Conservation (phyloP, 805 yeast species). For the Danielia reshetovae region DNA sequence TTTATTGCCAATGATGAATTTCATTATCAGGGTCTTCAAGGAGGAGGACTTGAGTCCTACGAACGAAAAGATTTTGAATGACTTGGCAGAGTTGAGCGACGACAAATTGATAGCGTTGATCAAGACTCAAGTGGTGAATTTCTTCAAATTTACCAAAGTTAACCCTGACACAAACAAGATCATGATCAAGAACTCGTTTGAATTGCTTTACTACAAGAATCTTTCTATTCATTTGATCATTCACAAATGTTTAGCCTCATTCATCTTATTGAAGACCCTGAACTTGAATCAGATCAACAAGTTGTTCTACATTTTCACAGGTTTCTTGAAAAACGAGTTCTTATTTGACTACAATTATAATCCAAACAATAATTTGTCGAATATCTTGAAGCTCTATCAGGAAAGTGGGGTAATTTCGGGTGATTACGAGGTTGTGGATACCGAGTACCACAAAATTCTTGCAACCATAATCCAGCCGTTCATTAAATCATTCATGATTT, state of each 20-base stretch:
- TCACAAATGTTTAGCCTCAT: conserved; percentile 45
- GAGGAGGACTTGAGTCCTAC: conserved; percentile 21
- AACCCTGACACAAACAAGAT: conserved; percentile 10
- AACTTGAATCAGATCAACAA: conserved; percentile 19
- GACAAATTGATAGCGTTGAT: conserved; percentile 23
- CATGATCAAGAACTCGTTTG: conserved; percentile 46
- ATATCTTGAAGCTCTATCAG: conserved; percentile 20
- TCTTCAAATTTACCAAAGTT: conserved; percentile 14
- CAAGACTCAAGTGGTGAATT: conserved; percentile 23
- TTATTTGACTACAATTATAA: conserved; percentile 39
- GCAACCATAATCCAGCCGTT: conserved; percentile 32
- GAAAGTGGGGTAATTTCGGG: conserved; percentile 15
- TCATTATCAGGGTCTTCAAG: conserved; percentile 19
- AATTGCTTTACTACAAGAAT: conserved; percentile 55
- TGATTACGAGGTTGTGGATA: conserved; percentile 20
- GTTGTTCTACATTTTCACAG: conserved; percentile 32
- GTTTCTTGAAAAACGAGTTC: conserved; percentile 39
- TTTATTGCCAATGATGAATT: conserved; percentile 28
- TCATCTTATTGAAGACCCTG: conserved; percentile 36
- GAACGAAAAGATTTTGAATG: conserved; percentile 20
- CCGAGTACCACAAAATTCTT: conserved; percentile 20
- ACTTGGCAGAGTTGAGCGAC: conserved; percentile 16
- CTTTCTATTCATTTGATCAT: conserved; percentile 53
- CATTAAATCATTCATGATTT: conserved; percentile 28
- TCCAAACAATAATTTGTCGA: conserved; percentile 23